Base-by-base conservation (phyloP, 73 alveolate genomes). In the Stentor coeruleus region DNA sequence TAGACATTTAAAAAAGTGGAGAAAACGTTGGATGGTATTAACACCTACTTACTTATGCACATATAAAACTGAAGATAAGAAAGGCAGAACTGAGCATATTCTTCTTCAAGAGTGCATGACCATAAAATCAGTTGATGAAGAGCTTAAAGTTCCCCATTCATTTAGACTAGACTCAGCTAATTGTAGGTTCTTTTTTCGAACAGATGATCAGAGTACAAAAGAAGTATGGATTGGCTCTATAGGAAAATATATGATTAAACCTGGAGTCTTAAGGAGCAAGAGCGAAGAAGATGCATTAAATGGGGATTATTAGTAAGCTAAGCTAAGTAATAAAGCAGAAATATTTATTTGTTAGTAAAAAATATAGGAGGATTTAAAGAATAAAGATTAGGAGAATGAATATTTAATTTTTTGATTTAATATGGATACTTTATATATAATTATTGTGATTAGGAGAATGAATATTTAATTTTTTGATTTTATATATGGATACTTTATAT, bases 61-160 rank as follows among this genome's bases (percentile, higher is more conserved):
- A 6, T 49, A 11, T 49, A 49, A 49, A 49, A 49, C 28, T 20
- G 66, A 49, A 49, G 20, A 49, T 20, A 6, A 11, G 28, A 49
- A 49, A 49, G 66, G 66, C 6, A 49, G 66, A 14, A 77, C 85
- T 77, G 85, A 77, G 6, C 3, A 3, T 31, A 3, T 77, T 57
- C 85, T 20, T 4, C 84, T 77, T 3, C 81, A 57, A 39, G 84
- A 77, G 3, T 77, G 85, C 39, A n/a, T 39, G 3, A 77, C 85
- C 15, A 59, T 77, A 15, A 77, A 77, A 57, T 37, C 85, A 3
- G 85, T 59, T 3, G 85, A 77, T n/a, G 85, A 77, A 3, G 85
- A 77, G 35, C 33, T 58, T 2, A 20, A 55, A 20, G 42, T 35
- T 3, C 81, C 37, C 15, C 38, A 3, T 39, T 33, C 20, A 2